These are phyloP conservation scores for Myxozyma monticola DNA, from an alignment of 805 yeast genomes.

Conservation along the genomic window DNA sequence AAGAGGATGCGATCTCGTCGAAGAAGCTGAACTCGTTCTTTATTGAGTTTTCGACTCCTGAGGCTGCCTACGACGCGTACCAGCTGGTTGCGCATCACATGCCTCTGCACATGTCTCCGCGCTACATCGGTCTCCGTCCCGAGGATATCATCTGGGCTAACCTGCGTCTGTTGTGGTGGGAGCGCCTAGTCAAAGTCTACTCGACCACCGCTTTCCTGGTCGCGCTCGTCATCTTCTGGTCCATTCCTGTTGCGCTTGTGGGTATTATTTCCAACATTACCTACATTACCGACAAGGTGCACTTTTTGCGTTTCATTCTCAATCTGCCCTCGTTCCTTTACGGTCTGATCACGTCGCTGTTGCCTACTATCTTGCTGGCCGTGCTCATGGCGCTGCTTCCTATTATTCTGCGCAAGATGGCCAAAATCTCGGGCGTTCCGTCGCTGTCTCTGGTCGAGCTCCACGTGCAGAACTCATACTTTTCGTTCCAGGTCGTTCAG, in stretches of 20 bases:
- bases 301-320: slow-evolving; percentile 71
- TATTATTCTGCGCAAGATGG: slow-evolving; percentile 74
- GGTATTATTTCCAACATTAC: slow-evolving; percentile 89
- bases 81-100: slow-evolving; percentile 62
- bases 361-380: slow-evolving; percentile 81
- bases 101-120: slow-evolving; percentile 47
- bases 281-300: slow-evolving; percentile 67
- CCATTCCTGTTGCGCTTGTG: slow-evolving; percentile 96
- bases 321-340: slow-evolving; percentile 66
- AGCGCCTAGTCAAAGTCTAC: slow-evolving; percentile 57
- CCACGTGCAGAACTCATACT: slow-evolving; percentile 86
- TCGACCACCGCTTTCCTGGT: slow-evolving; percentile 60
- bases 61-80: slow-evolving; percentile 84
- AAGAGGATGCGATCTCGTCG: slow-evolving; percentile 51
- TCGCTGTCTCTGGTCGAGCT: slow-evolving; percentile 71
- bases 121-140: slow-evolving; percentile 68
- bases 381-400: slow-evolving; percentile 86
- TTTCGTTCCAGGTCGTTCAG: slow-evolving; percentile 86
- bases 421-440: slow-evolving; percentile 68
- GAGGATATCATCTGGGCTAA: slow-evolving; percentile 85
- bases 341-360: slow-evolving; percentile 84
- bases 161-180: slow-evolving; percentile 55
- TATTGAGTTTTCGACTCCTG: slow-evolving; percentile 77
- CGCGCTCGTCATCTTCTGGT: slow-evolving; percentile 84
- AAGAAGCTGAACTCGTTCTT: slow-evolving; percentile 81